Base-by-base conservation (phyloP, 2,329 filamentous ascomycete genomes). In the Paecilomyces formosus region DNA sequence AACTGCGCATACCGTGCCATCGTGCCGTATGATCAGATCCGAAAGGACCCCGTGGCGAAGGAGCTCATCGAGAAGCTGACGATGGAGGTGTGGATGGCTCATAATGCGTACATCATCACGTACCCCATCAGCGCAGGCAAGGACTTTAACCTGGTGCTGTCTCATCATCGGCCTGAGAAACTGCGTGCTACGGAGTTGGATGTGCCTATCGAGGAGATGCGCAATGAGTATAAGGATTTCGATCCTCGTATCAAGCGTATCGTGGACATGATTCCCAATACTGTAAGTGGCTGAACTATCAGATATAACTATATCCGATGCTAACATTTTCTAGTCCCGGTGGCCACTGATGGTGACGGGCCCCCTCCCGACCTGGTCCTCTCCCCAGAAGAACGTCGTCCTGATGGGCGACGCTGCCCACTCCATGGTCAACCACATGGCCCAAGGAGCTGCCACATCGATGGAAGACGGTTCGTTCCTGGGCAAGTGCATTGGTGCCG, bases 1-100 rank as follows among this genome's bases (percentile, higher is more conserved):
- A 78, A 79, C 58, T 75, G 72, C 51, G 79, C 79, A 2, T 81
- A 79, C 61, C 71, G 79, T 51, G 74, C 78, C 4, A 68, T 80
- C 9, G 70, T 81, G 7, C 75, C 76, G 0, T 78, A 76, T 55
- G 71, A 76, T 11, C 66, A 77, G 52, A 72, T 80, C 53, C 66
- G 72, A 13, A 64, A 72, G 49, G 78, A 81, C 59, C 75, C 76
- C 1, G 58, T 78, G 26, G 68, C 78, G 2, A 70, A 69, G 22
- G 66, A 70, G 24, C 66, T 78, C 12, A 67, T 76, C 7, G 69
- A 71, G 24, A 70, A 75, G 57, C 66, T 69, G 5, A 77, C 75
- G 8, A 78, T 80, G 63, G 76, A 80, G 57, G 76, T 78, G 13
- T 81, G 78, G 78, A 64, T 64, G 63, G 60, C 61, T 2, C 57